Evolutionary conservation across 306 rosid genomes (phyloP), one percentile per base, ranked within the genome.

Genomic region (Quercus mongolica): DNA sequence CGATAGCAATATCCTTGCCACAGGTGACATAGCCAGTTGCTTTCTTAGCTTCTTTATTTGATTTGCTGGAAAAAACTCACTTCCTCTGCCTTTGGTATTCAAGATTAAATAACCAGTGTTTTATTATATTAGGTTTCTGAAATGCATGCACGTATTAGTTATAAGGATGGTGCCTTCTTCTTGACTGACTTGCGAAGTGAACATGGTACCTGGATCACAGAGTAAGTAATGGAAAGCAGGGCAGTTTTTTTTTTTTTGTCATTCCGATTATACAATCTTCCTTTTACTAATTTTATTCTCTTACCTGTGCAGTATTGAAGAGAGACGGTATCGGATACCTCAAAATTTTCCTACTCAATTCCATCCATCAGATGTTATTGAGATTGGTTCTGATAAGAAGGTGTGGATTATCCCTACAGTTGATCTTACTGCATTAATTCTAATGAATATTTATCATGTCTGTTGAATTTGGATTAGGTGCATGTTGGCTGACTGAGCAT

Each of bases 351-450:
- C 97, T 25, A 54, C 86, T 68, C 97, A 92, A 20, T 58, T 95
- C 19, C 97, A 68, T 74, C 97, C 91, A 5, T 91, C 92, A 1
- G 90, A 93, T 59, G 55, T 68, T 49, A 82, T 93, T 33, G 92
- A 93, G 79, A 90, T 95, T 84, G 99, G 99, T 84, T 87, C 97
- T 56, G 80, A 89, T 44, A 83, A 88, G 81, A 83, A 88, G 98
- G 98, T 94, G 80, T 26, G n/a, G 0, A 46, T 30, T 20, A 71
- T 75, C 25, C 44, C 71, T 56, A n/a, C 64, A 5, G 9, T 52
- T 10, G 51, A 26, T 9, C 25, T 71, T 71, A 17, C 44, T 56
- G 65, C 64, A 46, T 41, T 5, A 44, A 6, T 49, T 19, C 4
- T n/a, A 38, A 10, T 64, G 26, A 35, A 74, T 44, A 61, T n/a